Conservation (phyloP, 148 eudicot species). For the Vaccinium darrowii region DNA sequence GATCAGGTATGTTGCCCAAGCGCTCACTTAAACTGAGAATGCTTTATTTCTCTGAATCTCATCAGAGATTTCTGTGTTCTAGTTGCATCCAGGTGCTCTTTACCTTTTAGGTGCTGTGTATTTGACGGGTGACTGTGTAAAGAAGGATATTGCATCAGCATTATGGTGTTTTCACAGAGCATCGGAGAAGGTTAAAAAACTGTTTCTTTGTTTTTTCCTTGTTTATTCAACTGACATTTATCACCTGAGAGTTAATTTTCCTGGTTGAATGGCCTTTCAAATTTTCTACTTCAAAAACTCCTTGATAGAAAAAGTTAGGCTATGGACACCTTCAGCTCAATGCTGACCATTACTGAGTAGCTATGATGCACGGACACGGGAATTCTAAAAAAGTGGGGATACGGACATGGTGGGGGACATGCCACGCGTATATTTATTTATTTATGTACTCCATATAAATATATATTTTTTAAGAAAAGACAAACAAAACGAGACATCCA, state of each 20-base stretch:
- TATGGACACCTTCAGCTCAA: neutral
- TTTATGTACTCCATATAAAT: no score
- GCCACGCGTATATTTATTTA: no score
- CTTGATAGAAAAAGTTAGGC: neutral
- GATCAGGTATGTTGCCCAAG: slow-evolving; percentile 59
- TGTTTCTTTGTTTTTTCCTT: slow-evolving; percentile 3
- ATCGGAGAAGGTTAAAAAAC: slow-evolving; percentile 69
- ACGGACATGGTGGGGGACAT: no score
- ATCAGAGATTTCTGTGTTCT: slow-evolving; percentile 27
- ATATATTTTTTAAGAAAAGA: no score
- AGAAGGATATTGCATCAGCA: slow-evolving; percentile 73
- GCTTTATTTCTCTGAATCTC: slow-evolving; percentile 15
- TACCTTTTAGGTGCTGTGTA: slow-evolving; percentile 91
- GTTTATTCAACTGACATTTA: neutral
- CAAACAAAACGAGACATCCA: no score
- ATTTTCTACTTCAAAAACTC: neutral
- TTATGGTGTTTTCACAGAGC: slow-evolving; percentile 96
- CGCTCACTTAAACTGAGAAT: neutral
- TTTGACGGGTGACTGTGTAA: slow-evolving; percentile 91
- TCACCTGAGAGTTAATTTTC: neutral
- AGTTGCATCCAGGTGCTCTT: slow-evolving; percentile 95
- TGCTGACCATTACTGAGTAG: neutral
- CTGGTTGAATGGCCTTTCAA: neutral
- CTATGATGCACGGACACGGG: no score
- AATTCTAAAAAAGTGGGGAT: no score